A percentile compares a stretch with the other conserved stretches of the same genome.
Evolutionary conservation across 73 alveolate genomes (phyloP).

Genomic region (Blepharisma stoltei): DNA sequence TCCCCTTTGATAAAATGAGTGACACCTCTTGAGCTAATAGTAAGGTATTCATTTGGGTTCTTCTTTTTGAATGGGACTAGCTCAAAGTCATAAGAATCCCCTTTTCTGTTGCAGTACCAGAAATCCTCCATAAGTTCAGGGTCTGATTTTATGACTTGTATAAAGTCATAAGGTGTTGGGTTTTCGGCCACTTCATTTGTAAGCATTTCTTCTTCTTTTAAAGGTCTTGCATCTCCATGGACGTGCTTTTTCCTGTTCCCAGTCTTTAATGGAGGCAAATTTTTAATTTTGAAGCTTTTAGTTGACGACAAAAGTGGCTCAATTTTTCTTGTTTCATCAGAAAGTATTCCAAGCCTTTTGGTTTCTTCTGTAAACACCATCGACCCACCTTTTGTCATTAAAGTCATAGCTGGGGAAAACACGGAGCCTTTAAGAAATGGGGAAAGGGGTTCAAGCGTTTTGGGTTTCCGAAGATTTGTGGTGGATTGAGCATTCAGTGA

Average conservation of each 20-base stretch:
- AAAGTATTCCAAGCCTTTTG: not conserved
- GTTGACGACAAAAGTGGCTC: too few relatives aligned
- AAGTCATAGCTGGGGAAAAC: not conserved
- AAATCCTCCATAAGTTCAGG: conserved; percentile 77
- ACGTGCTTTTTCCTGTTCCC: not conserved
- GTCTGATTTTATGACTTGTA: conserved; percentile 63
- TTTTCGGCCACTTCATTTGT: conserved; percentile 13
- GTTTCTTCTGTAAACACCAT: not conserved
- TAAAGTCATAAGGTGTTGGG: conserved; percentile 79
- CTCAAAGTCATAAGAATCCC: conserved; percentile 79
- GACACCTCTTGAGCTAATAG: conserved; percentile 78
- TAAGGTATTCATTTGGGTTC: conserved; percentile 71
- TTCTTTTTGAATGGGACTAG: conserved; percentile 74
- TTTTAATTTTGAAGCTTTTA: too few relatives aligned
- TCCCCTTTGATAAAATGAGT: conserved; percentile 76
- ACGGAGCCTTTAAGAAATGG: not conserved
- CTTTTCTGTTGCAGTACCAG: conserved; percentile 77
- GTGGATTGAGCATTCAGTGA: not conserved
- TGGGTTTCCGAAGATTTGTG: conserved; percentile 4
- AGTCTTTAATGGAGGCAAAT: not conserved
- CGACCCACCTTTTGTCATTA: not conserved
- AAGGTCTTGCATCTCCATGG: conserved; percentile 13
- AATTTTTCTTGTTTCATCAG: not conserved
- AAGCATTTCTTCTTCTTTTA: conserved; percentile 1
- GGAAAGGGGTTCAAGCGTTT: conserved; percentile 6